Evolutionary conservation across 2,329 filamentous ascomycete genomes (phyloP).

Genomic region (Alternaria viburni): DNA sequence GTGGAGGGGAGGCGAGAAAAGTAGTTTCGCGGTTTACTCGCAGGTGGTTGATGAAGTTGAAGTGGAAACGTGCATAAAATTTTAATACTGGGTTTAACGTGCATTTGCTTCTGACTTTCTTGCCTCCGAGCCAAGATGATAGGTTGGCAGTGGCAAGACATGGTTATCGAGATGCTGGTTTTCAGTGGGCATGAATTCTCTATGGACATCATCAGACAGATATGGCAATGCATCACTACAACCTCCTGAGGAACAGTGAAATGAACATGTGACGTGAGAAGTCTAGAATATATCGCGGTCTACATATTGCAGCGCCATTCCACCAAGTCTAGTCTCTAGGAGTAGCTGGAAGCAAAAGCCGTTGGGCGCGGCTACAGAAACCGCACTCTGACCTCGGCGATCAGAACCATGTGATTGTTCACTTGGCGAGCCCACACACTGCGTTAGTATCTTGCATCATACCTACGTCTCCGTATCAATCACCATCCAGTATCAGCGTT

Average conservation of each 20-base stretch:
- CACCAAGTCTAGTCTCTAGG: background rate
- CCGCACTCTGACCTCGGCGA: background rate
- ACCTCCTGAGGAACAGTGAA: background rate
- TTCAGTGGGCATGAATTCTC: background rate
- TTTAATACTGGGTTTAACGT: background rate
- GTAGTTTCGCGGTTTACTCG: accelerated
- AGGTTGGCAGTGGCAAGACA: background rate
- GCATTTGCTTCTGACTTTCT: background rate
- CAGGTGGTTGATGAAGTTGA: background rate
- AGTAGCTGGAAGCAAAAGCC: background rate
- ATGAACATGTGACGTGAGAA: background rate
- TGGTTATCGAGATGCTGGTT: background rate
- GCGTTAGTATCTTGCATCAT: background rate
- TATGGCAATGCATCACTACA: background rate
- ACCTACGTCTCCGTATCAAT: background rate
- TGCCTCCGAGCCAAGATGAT: background rate
- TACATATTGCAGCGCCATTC: background rate
- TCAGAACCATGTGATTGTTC: background rate
- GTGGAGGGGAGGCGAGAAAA: background rate
- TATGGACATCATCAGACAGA: background rate
- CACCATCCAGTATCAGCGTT: background rate
- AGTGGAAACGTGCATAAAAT: background rate
- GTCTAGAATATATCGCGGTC: background rate
- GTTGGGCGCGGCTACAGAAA: background rate
- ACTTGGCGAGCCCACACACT: background rate